Percentiles rank a stretch among this genome's conserved stretches.
phyloP scores from a whole-genome alignment of 2,329 filamentous ascomycete genomes.

The Fusarium sp. region DNA sequence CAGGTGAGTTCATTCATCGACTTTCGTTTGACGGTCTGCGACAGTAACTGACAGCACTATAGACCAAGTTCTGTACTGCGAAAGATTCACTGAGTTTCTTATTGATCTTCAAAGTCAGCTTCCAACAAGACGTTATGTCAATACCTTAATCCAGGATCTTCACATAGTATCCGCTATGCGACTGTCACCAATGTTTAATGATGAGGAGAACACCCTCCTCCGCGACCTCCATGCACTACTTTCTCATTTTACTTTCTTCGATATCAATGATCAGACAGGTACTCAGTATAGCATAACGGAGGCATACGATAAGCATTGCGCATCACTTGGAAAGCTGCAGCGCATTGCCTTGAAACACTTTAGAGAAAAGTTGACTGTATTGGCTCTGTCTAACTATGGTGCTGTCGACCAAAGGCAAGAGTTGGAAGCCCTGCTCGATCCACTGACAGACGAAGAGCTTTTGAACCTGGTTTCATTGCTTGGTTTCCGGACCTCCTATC shows the following conservation, averaged over 20 bases:
- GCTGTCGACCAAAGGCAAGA: slow-evolving; percentile 86
- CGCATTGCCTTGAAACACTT: slow-evolving; percentile 83
- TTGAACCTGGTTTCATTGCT: slow-evolving; percentile 76
- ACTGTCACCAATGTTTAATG: slow-evolving; percentile 82
- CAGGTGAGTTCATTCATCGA: slow-evolving; percentile 54
- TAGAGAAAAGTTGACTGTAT: slow-evolving; percentile 88
- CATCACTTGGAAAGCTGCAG: slow-evolving; percentile 82
- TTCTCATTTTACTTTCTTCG: slow-evolving; percentile 87
- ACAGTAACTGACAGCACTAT: slow-evolving; percentile 40
- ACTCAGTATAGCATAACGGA: slow-evolving; percentile 78
- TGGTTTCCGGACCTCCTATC: slow-evolving; percentile 86
- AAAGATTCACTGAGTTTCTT: slow-evolving; percentile 92
- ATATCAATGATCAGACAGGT: slow-evolving; percentile 91
- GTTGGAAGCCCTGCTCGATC: slow-evolving; percentile 79
- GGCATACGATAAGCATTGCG: slow-evolving; percentile 84
- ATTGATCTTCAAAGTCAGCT: slow-evolving; percentile 93
- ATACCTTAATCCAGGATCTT: slow-evolving; percentile 86
- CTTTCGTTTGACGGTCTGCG: background rate
- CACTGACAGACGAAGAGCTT: slow-evolving; percentile 81
- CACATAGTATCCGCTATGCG: slow-evolving; percentile 83
- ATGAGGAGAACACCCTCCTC: slow-evolving; percentile 80
- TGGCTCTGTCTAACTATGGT: slow-evolving; percentile 92
- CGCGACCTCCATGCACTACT: slow-evolving; percentile 86
- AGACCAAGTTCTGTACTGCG: slow-evolving; percentile 84
- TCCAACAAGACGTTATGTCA: slow-evolving; percentile 93